Evolutionary conservation across 2,329 filamentous ascomycete genomes (phyloP).

Genomic region (Cadophora luteo-olivacea): DNA sequence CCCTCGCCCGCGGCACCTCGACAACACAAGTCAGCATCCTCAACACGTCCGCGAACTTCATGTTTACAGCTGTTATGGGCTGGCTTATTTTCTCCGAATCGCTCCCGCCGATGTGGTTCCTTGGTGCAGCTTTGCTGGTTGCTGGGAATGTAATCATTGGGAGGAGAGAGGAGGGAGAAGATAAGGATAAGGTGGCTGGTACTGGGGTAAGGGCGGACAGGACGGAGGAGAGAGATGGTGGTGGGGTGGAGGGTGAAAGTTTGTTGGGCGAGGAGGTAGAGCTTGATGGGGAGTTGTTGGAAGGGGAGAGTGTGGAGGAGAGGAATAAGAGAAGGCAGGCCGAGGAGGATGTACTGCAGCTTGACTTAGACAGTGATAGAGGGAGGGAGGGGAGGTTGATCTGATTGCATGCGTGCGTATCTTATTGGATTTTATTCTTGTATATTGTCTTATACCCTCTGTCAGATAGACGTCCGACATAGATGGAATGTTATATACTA

Average conservation of each 20-base stretch:
- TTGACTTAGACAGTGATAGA: neutral
- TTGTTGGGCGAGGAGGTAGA: slow-evolving; percentile 34
- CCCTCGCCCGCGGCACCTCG: slow-evolving; percentile 74
- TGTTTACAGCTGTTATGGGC: slow-evolving; percentile 77
- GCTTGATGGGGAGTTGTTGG: slow-evolving; percentile 33
- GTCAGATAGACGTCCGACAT: neutral
- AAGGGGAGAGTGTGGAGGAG: slow-evolving; percentile 43
- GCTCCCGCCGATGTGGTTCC: slow-evolving; percentile 78
- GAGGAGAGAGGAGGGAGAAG: slow-evolving; percentile 62
- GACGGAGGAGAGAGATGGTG: slow-evolving; percentile 8
- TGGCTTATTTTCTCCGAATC: slow-evolving; percentile 73
- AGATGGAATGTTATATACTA: neutral
- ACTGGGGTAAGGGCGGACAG: slow-evolving; percentile 26
- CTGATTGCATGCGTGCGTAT: neutral
- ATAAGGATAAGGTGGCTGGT: slow-evolving; percentile 28
- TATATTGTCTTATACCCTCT: neutral
- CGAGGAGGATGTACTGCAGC: slow-evolving; percentile 12
- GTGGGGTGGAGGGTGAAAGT: slow-evolving; percentile 37
- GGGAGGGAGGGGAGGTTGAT: slow-evolving; percentile 7
- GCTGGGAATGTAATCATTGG: slow-evolving; percentile 82
- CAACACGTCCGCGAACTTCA: slow-evolving; percentile 83
- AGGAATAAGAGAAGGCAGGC: slow-evolving; percentile 36
- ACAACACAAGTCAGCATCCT: slow-evolving; percentile 83
- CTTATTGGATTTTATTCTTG: neutral
- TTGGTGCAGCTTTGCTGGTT: slow-evolving; percentile 74